Base-by-base conservation (phyloP, 805 yeast species). In the Lipomyces mesembrius region DNA sequence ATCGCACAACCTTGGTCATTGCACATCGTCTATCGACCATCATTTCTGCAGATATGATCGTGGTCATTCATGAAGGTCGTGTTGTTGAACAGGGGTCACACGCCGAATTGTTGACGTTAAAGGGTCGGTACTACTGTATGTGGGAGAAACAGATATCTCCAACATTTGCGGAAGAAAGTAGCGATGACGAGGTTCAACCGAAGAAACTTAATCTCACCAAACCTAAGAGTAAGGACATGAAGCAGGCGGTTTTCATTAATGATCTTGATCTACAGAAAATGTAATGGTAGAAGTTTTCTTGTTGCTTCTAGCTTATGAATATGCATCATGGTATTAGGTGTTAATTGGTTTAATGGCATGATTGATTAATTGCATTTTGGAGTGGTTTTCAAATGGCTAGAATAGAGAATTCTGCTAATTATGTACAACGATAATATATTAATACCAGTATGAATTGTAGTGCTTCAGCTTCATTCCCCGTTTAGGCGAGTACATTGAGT, bases 11-110 rank as follows among this genome's bases (percentile, higher is more conserved):
- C 63, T 75, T 83, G 62, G 82, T 84, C 20, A 83, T 83, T 74
- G 85, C 86, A 14, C 85, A 83, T 73, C 76, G 85, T 72, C 78
- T 83, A 71, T 82, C 83, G 69, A 83, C 85, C 9, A 81, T 83
- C 67, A 74, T 81, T 72, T 83, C 82, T 66, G 81, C 84, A 2
- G 85, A 83, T 71, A 72, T 78, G 57, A 83, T 83, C 57, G 77
- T 83, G 54, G 85, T 83, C 9, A 77, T 83, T 65, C 84, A 82
- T 58, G 78, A 79, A 67, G 85, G 85, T 34, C 76, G 78, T 65
- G 80, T 83, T 35, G 83, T 83, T 12, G 85, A 78, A 65, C 71
- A 69, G 51, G 81, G 81, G 12, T 61, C 67, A 11, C 78, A 76
- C 53, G 72, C 67, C 4, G 73, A 73, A 51, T 63, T 78, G 35